Evolutionary conservation across 495 filamentous ascomycete genomes (phyloP), one percentile per base, ranked within the genome.

Genomic region (Penicillium lagena): DNA sequence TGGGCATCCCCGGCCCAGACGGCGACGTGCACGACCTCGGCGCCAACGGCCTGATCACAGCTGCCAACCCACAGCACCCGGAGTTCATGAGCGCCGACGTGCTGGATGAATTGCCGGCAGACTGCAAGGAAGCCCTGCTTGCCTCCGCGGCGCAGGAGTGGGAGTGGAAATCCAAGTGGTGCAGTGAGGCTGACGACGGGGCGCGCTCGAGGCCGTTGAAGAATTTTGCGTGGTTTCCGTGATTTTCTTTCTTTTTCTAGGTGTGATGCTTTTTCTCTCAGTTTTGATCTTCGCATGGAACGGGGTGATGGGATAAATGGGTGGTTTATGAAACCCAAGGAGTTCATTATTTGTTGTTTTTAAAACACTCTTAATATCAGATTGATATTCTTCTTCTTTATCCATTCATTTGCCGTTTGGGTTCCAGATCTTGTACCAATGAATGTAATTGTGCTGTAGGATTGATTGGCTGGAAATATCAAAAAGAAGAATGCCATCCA

Each of bases 81-180:
- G 72, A 75, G 39, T 73, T 73, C 46, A 70, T 90, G 31, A 64
- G 76, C 9, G 73, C 81, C 22, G 86, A 91, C 7, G 76, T 91
- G 45, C 58, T 84, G 31, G 80, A 74, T 9, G 70, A 85, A 50
- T 70, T 96, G 27, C 87, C 87, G 0, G 58, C 77, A 2, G 84
- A 90, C 40, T 88, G 85, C 65, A 78, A 82, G 32, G 62, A 70
- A 29, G 82, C 85, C 0, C 86, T 94, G 34, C 58, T 86, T 12
- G 67, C 77, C 29, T 81, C 86, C 3, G 64, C 81, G 11, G 59
- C 67, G 9, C 63, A 67, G 14, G 87, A 94, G 54, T 62, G 59
- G 36, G 63, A 73, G 37, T 96, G 90, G 90, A 89, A 87, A 64
- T 63, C 59, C 12, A 75, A 63, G 27, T 93, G 87, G 87, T 72